Evolutionary conservation across 257 asterid genomes (phyloP).

Genomic region (Solanum medicagineum): DNA sequence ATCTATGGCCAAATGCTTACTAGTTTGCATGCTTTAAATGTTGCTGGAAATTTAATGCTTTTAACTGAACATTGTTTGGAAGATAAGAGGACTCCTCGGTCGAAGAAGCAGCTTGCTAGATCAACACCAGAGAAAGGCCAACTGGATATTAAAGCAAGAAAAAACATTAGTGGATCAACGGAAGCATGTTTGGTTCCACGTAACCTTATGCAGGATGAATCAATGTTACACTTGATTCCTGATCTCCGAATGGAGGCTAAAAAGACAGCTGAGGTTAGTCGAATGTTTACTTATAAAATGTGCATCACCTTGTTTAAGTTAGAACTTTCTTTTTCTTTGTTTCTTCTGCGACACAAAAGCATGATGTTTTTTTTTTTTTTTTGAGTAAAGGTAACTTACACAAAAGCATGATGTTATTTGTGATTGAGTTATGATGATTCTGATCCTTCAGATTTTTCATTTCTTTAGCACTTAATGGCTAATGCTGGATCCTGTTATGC

Average conservation of each 20-base stretch:
- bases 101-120: slow-evolving; percentile 23
- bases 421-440: neutral
- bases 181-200: slow-evolving; percentile 24
- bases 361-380: neutral
- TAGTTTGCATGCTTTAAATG: neutral
- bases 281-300: neutral
- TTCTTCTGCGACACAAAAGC: neutral
- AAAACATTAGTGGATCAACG: slow-evolving; percentile 29
- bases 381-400: neutral
- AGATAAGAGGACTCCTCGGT: slow-evolving; percentile 48
- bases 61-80: slow-evolving; percentile 8
- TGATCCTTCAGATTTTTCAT: neutral
- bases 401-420: neutral
- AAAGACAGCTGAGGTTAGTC: slow-evolving; percentile 63
- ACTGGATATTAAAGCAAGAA: slow-evolving; percentile 36
- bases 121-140: slow-evolving; percentile 57
- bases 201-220: slow-evolving; percentile 39
- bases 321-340: neutral
- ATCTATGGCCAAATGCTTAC: neutral
- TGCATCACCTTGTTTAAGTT: neutral
- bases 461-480: neutral
- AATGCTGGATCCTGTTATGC: neutral
- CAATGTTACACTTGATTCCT: slow-evolving; percentile 35
- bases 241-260: slow-evolving; percentile 78
- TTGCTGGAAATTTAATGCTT: slow-evolving; percentile 1